These are phyloP conservation scores for Pilaira anomala DNA, from an alignment of 192 early-diverging fungal genomes.

Conservation along the genomic window DNA sequence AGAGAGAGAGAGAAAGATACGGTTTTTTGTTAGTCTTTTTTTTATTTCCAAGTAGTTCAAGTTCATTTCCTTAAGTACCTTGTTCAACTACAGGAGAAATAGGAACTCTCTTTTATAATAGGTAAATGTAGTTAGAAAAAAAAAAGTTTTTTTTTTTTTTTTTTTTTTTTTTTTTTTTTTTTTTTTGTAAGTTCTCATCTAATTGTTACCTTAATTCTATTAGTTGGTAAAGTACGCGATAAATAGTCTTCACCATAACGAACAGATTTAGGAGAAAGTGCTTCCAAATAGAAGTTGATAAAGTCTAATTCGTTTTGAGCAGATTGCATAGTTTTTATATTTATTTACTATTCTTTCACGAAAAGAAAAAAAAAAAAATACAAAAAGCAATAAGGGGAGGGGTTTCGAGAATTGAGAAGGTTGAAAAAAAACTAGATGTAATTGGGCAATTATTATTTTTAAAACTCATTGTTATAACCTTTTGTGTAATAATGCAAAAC, in stretches of 20 bases:
- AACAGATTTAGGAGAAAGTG: conserved; percentile 29
- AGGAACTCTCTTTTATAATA: conserved; percentile 6
- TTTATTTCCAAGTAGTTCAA: too few species aligned
- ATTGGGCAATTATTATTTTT: too few species aligned
- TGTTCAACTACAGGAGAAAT: background rate
- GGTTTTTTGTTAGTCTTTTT: background rate
- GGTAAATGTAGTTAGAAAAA: too few species aligned
- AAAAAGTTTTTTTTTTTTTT: too few species aligned
- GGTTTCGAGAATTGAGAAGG: too few species aligned
- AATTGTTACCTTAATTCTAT: conserved; percentile 10
- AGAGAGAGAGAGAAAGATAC: too few species aligned
- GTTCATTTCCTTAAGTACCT: too few species aligned
- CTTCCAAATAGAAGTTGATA: conserved; percentile 26
- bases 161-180: too few species aligned
- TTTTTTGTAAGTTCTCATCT: too few species aligned
- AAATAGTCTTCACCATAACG: conserved; percentile 31
- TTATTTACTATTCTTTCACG: background rate
- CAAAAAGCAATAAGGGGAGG: background rate
- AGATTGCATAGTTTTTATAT: conserved; percentile 10
- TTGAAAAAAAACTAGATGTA: too few species aligned
- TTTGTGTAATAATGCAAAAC: too few species aligned
- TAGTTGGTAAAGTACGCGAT: conserved; percentile 4
- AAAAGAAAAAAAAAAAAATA: conserved; percentile 3
- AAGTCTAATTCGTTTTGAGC: conserved; percentile 22
- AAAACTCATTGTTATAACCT: too few species aligned